Percentiles rank a stretch among this genome's conserved stretches.
These are phyloP conservation scores for Coprinopsis cinerea DNA, from an alignment of 768 basidiomycete genomes.

Conservation along the genomic window DNA sequence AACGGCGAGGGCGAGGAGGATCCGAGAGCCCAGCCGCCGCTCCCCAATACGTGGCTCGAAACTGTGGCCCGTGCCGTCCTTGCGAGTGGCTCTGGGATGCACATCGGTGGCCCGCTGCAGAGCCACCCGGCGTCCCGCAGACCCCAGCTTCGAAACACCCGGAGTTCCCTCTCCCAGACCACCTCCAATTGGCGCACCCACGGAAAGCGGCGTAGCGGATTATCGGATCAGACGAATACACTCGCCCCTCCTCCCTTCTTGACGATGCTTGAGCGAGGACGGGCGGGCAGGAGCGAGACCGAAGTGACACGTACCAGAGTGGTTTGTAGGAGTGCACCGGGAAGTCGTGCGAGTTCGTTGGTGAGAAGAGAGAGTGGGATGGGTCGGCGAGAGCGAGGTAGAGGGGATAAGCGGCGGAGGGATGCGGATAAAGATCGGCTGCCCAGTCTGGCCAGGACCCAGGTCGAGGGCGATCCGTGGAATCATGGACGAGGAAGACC, in stretches of 20 bases:
- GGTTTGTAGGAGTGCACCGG: conserved; percentile 65
- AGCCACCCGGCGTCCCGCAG: neutral
- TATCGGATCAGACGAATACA: conserved; percentile 33
- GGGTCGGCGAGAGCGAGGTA: conserved; percentile 17
- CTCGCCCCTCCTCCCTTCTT: conserved; percentile 33
- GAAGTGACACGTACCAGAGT: conserved; percentile 51
- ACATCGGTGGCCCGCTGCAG: conserved; percentile 37
- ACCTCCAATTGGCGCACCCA: conserved; percentile 16
- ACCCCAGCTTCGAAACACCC: conserved; percentile 21
- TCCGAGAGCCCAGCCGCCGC: conserved; percentile 35
- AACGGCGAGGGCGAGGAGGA: conserved; percentile 27
- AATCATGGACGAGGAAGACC: conserved; percentile 19
- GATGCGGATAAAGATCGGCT: conserved; percentile 30
- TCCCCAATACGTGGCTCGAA: conserved; percentile 68
- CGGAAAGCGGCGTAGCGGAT: conserved; percentile 18
- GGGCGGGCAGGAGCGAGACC: conserved; percentile 29
- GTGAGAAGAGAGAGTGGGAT: conserved; percentile 21
- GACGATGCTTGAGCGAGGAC: conserved; percentile 27
- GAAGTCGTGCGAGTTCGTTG: conserved; percentile 51
- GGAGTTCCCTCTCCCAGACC: conserved; percentile 37
- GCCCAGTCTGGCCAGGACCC: conserved; percentile 57
- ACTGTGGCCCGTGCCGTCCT: conserved; percentile 61
- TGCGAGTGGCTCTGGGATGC: conserved; percentile 43
- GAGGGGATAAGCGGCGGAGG: conserved; percentile 20
- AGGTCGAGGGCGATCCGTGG: conserved; percentile 56